These are phyloP conservation scores for Sugiyamaella qingdaonensis DNA, from an alignment of 805 yeast species.

Conservation along the genomic window DNA sequence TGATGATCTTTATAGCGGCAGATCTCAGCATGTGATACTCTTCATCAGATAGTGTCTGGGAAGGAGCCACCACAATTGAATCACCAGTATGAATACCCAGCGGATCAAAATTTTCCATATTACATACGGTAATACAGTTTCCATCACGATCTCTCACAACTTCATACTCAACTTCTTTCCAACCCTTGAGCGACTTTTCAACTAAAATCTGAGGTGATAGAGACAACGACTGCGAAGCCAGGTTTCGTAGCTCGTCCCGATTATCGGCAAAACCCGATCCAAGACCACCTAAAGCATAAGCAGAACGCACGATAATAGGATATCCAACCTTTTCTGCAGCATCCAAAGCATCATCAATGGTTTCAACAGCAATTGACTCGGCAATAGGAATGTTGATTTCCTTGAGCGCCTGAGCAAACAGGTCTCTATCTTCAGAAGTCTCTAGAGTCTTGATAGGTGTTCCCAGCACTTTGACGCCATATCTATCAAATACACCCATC, in stretches of 20 bases:
- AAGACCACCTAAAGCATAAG: slow-evolving; percentile 94
- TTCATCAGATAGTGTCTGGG: slow-evolving; percentile 94
- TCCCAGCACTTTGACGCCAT: slow-evolving; percentile 91
- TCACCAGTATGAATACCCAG: slow-evolving; percentile 98
- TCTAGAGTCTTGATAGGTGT: slow-evolving; percentile 95
- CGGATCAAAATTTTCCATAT: slow-evolving; percentile 99
- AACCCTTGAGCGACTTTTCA: slow-evolving; percentile 95
- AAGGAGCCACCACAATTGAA: slow-evolving; percentile 97
- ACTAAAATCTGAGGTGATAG: slow-evolving; percentile 93
- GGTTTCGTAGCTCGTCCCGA: slow-evolving; percentile 74
- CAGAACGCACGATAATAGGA: slow-evolving; percentile 96
- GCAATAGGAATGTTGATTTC: slow-evolving; percentile 97
- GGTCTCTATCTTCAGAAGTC: slow-evolving; percentile 96
- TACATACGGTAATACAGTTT: slow-evolving; percentile 97
- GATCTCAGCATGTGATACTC: slow-evolving; percentile 97
- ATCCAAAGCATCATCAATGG: slow-evolving; percentile 84
- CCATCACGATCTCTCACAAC: slow-evolving; percentile 95
- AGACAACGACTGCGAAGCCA: slow-evolving; percentile 84
- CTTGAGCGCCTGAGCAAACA: slow-evolving; percentile 90
- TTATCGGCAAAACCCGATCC: slow-evolving; percentile 96
- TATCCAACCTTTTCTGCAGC: slow-evolving; percentile 89
- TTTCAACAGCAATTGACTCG: slow-evolving; percentile 91
- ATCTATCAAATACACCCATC: slow-evolving; percentile 89
- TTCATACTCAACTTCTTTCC: slow-evolving; percentile 99
- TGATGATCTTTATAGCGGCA: slow-evolving; percentile 94